Conservation (phyloP, 768 basidiomycete genomes). For the Arthromyces matolae region DNA sequence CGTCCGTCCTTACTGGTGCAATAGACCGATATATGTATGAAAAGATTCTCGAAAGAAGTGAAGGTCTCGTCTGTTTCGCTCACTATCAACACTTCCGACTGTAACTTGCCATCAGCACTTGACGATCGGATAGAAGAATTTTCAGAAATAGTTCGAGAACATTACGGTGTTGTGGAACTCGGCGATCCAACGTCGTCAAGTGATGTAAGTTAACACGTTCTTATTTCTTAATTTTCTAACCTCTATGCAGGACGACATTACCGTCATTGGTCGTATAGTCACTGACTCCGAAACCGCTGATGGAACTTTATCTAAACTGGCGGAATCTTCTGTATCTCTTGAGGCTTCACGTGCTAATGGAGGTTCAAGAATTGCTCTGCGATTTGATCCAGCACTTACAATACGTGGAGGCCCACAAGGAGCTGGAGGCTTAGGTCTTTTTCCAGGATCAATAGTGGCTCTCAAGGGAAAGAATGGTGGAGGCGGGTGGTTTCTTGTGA, state of each 20-base stretch:
- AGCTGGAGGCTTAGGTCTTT: constrained; percentile 66
- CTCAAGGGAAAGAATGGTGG: constrained; percentile 89
- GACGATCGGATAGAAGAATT: constrained; percentile 88
- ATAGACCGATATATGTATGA: constrained; percentile 94
- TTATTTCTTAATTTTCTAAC: background rate
- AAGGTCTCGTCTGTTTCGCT: constrained; percentile 44
- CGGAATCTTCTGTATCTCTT: constrained; percentile 69
- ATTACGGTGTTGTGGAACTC: constrained; percentile 71
- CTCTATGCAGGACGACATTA: constrained; percentile 51
- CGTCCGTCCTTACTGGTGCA: background rate
- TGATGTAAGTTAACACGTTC: constrained; percentile 31
- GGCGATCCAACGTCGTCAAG: constrained; percentile 61
- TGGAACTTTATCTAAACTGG: constrained; percentile 57
- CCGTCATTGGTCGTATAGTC: constrained; percentile 70
- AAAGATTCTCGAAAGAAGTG: constrained; percentile 78
- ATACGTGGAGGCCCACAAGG: constrained; percentile 64
- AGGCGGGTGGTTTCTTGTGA: constrained; percentile 80
- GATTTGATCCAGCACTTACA: constrained; percentile 62
- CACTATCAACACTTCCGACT: background rate
- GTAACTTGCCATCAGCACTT: constrained; percentile 46
- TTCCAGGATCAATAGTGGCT: constrained; percentile 86
- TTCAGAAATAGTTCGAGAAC: constrained; percentile 63
- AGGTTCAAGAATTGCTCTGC: constrained; percentile 69
- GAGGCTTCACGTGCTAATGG: constrained; percentile 73
- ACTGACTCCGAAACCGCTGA: constrained; percentile 57